Evolutionary conservation across 495 filamentous ascomycete genomes (phyloP).

Genomic region (Acidomyces sp.): DNA sequence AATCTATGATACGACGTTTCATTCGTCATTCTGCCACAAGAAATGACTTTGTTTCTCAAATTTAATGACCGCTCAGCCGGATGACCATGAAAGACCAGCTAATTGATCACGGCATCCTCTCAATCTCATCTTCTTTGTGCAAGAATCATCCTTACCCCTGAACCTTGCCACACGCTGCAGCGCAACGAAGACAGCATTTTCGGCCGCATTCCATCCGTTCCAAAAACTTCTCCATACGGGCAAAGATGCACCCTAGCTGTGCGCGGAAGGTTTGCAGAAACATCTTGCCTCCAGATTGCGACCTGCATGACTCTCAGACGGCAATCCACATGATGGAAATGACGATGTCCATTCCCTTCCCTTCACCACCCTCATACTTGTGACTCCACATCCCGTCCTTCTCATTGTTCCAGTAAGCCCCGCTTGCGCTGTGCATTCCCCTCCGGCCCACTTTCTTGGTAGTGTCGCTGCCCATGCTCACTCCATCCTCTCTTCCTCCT

Average conservation of each 20-base stretch:
- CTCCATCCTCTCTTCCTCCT: slow-evolving; percentile 19
- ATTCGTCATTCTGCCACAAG: too few species aligned
- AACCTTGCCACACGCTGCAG: too few species aligned
- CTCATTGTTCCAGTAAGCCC: slow-evolving; percentile 95
- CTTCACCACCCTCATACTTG: slow-evolving; percentile 78
- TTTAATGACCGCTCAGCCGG: too few species aligned
- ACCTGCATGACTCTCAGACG: slow-evolving; percentile 7
- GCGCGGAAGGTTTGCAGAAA: not conserved
- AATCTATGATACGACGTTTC: too few species aligned
- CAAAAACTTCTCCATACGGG: too few species aligned
- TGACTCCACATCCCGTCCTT: slow-evolving; percentile 96
- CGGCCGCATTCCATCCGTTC: too few species aligned
- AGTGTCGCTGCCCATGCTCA: slow-evolving; percentile 22
- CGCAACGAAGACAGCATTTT: too few species aligned
- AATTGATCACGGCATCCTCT: too few species aligned
- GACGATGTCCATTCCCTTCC: slow-evolving; percentile 80
- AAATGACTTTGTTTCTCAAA: too few species aligned
- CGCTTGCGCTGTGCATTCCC: slow-evolving; percentile 91
- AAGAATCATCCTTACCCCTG: too few species aligned
- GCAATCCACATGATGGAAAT: slow-evolving; percentile 81
- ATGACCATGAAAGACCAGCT: too few species aligned
- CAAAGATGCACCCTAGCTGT: slow-evolving; percentile 1
- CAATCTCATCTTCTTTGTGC: too few species aligned
- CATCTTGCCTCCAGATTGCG: not conserved
- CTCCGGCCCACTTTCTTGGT: slow-evolving; percentile 56